These are phyloP conservation scores for Plasmodium falciparum DNA, from an alignment of 169 alveolate species.

Conservation along the genomic window DNA sequence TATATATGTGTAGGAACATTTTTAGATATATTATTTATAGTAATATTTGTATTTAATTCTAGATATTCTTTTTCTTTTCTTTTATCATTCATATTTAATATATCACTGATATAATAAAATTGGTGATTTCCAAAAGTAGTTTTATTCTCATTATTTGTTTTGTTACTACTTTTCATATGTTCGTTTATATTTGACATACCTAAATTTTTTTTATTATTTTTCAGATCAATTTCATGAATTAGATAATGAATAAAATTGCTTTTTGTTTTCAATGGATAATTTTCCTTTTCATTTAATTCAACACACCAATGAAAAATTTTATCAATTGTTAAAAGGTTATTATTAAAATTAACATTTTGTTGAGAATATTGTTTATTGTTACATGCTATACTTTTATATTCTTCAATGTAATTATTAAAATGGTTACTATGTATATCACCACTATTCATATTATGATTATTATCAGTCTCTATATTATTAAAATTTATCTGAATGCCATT, in stretches of 20 bases:
- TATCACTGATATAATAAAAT: slow-evolving; percentile 12
- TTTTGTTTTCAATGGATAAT: slow-evolving; percentile 29
- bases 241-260: slow-evolving; percentile 35
- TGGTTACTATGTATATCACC: not conserved
- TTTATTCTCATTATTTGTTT: not conserved
- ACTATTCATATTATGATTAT: slow-evolving; percentile 1
- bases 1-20: too few relatives aligned
- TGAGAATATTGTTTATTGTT: not conserved
- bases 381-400: not conserved
- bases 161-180: not conserved
- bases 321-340: slow-evolving; percentile 41
- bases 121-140: not conserved
- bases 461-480: too few relatives aligned
- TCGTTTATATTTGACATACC: slow-evolving; percentile 1
- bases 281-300: slow-evolving; percentile 55
- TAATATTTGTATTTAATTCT: not conserved
- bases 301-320: slow-evolving; percentile 60
- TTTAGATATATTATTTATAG: too few relatives aligned
- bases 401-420: not conserved
- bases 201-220: slow-evolving; percentile 1
- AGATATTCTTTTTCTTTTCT: not conserved
- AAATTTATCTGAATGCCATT: too few relatives aligned
- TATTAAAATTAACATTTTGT: not conserved
- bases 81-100: slow-evolving; percentile 18
- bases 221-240: slow-evolving; percentile 18